Conservation (phyloP, 2,329 filamentous ascomycete genomes). For the Aspergillus phoenicis region DNA sequence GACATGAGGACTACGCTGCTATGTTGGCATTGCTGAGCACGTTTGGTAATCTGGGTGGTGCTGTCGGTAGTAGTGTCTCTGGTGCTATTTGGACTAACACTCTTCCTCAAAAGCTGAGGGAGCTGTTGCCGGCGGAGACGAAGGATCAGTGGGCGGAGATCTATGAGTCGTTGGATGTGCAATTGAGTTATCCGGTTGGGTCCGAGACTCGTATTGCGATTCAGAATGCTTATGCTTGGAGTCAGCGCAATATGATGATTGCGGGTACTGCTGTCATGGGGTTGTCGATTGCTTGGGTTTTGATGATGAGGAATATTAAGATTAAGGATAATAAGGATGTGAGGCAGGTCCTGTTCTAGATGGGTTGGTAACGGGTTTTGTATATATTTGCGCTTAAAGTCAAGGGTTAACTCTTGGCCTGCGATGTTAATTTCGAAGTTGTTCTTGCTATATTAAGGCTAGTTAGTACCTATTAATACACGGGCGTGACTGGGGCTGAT, state of each 20-base stretch:
- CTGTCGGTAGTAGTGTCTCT: conserved; percentile 35
- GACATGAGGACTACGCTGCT: conserved; percentile 56
- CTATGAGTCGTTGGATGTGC: conserved; percentile 18
- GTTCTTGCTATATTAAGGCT: too few species aligned
- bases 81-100: conserved; percentile 40
- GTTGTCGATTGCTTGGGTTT: conserved; percentile 10
- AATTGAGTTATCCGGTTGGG: conserved; percentile 39
- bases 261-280: conserved; percentile 28
- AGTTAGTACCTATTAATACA: too few species aligned
- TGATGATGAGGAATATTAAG: conserved; percentile 16
- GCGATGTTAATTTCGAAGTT: too few species aligned
- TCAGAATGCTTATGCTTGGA: conserved; percentile 47
- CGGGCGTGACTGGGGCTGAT: too few species aligned
- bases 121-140: conserved; percentile 33
- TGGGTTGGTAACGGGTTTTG: too few species aligned
- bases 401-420: too few species aligned
- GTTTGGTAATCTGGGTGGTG: conserved; percentile 35
- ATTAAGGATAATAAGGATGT: conserved; percentile 13
- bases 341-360: neutral
- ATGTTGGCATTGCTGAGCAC: conserved; percentile 51
- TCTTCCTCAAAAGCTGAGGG: conserved; percentile 41
- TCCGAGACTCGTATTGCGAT: conserved; percentile 46
- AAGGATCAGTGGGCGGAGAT: conserved; percentile 13
- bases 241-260: conserved; percentile 45
- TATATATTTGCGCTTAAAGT: too few species aligned